Evolutionary conservation across 306 rosid species (phyloP), one percentile per base, ranked within the genome.

Genomic region (Lotus japonicus): DNA sequence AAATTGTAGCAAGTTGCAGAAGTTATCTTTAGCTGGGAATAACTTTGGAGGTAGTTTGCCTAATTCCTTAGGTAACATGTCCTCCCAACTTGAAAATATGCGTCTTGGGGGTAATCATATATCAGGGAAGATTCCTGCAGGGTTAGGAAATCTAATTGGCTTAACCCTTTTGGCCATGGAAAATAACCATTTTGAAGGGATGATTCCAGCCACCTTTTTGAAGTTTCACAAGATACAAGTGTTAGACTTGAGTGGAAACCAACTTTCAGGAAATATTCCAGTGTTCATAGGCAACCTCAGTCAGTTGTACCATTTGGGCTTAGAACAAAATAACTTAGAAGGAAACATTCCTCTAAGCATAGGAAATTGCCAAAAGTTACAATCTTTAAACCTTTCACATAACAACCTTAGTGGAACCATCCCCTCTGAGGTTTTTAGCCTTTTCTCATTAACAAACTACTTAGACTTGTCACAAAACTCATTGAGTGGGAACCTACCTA

Each of bases 251-350:
- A 0, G 0, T 9, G 2, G 1, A 5, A 82, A 78, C 5, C 23
- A 19, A 19, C 2, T 82, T 5, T 44, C 68, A 11, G 75, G 85
- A 43, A 0, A 31, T 3, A 43, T 72, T 2, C 72, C 77, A 1
- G 1, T 43, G 4, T 68, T 63, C 5, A 13, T 74, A 51, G 69
- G 80, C 4, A 78, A 74, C 28, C 78, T 78, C 36, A 69, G 50
- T 2, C 54, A 45, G 3, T 21, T 82, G 10, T 16, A 1, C 39
- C 0, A 0, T 3, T 72, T 74, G 13, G 0, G 0, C 5, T 6
- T 77, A 0, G 23, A 17, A 0, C 4, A 0, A 0, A 77, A 77
- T 64, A 59, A 4, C 5, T 28, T 28, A 4, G 33, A 28, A 28
- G 33, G 33, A 28, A 28, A 28, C 5, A 28, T 28, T 28, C 33